Conservation (phyloP, 129 eudicot genomes). For the Oenanthe sinensis region DNA sequence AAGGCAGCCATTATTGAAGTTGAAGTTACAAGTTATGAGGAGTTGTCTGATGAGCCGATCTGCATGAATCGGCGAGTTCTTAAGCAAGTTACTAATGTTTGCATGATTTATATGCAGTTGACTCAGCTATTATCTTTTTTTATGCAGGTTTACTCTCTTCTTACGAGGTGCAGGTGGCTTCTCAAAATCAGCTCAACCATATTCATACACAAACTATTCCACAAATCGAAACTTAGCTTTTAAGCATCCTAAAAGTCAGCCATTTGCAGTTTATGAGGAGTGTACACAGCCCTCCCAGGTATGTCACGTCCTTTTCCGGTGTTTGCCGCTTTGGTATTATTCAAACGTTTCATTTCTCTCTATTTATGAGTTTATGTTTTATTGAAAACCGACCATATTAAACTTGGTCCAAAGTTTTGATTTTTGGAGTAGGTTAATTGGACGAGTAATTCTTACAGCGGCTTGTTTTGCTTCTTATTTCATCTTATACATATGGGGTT, state of each 20-base stretch:
- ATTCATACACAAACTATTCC: conserved; percentile 55
- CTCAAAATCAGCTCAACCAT: conserved; percentile 71
- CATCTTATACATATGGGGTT: neutral
- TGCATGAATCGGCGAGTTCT: conserved; percentile 75
- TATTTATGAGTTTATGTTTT: neutral
- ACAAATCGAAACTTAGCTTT: conserved; percentile 26
- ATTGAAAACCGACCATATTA: neutral
- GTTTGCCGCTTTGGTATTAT: neutral
- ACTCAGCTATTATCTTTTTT: conserved; percentile 14
- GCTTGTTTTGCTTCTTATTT: neutral
- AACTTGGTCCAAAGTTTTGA: neutral
- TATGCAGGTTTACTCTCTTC: conserved; percentile 44
- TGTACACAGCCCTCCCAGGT: conserved; percentile 84
- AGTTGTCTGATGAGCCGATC: conserved; percentile 59
- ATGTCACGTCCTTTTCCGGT: conserved; percentile 15
- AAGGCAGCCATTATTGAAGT: conserved; percentile 85
- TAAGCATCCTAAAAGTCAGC: conserved; percentile 56
- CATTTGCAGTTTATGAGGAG: conserved; percentile 70
- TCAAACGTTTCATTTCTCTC: neutral
- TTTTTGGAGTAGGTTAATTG: neutral
- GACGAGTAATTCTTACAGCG: neutral
- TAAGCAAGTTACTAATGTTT: neutral
- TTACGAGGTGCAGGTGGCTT: conserved; percentile 96
- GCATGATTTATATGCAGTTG: conserved; percentile 14
- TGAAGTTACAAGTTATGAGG: conserved; percentile 58